Percentiles rank a stretch among this genome's conserved stretches.
These are phyloP conservation scores for Annulohypoxylon bovei DNA, from an alignment of 495 filamentous ascomycete species.

Conservation along the genomic window DNA sequence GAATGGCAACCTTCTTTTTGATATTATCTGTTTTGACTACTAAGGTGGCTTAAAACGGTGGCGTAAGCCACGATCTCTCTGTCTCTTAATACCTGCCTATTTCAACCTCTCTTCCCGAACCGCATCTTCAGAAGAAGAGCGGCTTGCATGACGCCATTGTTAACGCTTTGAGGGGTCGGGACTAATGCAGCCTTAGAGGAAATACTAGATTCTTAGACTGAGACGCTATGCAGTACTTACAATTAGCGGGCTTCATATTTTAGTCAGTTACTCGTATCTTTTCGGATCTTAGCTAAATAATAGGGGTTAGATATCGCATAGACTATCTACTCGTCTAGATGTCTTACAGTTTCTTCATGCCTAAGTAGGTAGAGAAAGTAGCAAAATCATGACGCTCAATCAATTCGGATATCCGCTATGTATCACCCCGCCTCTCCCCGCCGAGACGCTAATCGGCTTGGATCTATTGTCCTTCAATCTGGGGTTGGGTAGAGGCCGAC, in stretches of 20 bases:
- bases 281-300: neutral
- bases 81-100: conserved; percentile 9
- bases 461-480: too few relatives aligned
- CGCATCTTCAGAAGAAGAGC: neutral
- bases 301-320: neutral
- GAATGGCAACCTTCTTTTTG: conserved; percentile 1
- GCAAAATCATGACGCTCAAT: neutral
- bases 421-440: neutral
- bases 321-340: neutral
- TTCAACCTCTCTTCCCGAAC: conserved; percentile 6
- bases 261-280: neutral
- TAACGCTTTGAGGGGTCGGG: neutral
- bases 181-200: neutral
- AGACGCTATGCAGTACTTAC: neutral
- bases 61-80: neutral
- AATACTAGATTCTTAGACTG: neutral
- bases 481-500: too few relatives aligned
- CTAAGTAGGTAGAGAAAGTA: too few relatives aligned
- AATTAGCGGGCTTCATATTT: neutral
- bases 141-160: neutral
- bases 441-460: neutral
- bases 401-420: neutral
- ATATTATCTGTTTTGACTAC: neutral
- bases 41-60: neutral
- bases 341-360: neutral